Base-by-base conservation (phyloP, 768 basidiomycete genomes). In the Russula sp. region DNA sequence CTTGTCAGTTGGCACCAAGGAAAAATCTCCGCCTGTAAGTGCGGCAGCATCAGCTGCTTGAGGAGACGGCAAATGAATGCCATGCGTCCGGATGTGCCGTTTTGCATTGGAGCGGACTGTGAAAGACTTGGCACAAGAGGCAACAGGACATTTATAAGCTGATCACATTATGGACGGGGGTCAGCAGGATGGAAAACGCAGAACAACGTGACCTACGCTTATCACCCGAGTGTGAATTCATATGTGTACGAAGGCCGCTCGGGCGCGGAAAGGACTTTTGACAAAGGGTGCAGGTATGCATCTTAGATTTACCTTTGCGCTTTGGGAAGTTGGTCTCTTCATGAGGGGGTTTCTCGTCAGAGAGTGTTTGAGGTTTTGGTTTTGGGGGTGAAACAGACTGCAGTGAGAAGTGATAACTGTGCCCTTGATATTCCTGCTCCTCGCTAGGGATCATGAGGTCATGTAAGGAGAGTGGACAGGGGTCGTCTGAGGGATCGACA, bases 81-180 rank as follows among this genome's bases (percentile, higher is more conserved):
- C 85, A 66, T 91, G 89, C 1, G 87, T 90, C 47, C 87, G 85
- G 44, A 89, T 78, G 69, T 91, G 89, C 37, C 89, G 81, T 71
- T 85, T 88, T 18, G 88, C 88, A 66, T 91, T 91, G 8, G 89
- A 91, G 18, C 87, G 83, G 18, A 91, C 89, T 27, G 87, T 83
- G 68, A 91, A 91, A 1, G 78, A 80, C 68, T 87, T 85, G 22
- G 76, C 73, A 70, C 89, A 91, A 45, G 79, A 78, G 8, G 80
- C 75, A 55, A 84, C 83, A 0, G 74, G 78, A 68, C 89, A 91
- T 59, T 71, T 73, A 68, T 70, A 75, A 47, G 74, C 74, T 75
- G 47, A 52, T 40, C n/a, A 20, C 13, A n/a, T 27, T 16, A 49
- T 9, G 32, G 16, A n/a, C 13, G 20, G 13, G 18, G 31, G 32